Conservation (phyloP, 2,329 filamentous ascomycete genomes). For the Cercospora sp. region DNA sequence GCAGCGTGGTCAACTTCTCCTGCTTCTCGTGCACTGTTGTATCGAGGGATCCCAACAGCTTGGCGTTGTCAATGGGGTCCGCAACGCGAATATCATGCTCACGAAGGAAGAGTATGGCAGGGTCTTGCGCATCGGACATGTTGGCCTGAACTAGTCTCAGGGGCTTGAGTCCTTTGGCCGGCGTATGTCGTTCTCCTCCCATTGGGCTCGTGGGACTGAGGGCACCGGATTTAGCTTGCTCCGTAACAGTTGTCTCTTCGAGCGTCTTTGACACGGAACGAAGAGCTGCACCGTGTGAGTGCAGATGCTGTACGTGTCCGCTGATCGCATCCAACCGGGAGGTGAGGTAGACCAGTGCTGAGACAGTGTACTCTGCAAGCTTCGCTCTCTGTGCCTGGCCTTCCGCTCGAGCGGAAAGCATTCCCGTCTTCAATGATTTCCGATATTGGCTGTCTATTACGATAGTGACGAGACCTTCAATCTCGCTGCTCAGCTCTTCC, state of each 20-base stretch:
- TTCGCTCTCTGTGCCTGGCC: constrained; percentile 39
- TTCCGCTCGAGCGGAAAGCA: constrained; percentile 41
- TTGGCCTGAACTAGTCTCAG: constrained; percentile 37
- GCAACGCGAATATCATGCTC: constrained; percentile 32
- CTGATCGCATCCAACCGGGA: constrained; percentile 34
- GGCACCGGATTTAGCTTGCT: constrained; percentile 15
- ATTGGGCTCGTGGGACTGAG: constrained; percentile 33
- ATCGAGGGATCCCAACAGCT: constrained; percentile 32
- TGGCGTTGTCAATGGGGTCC: constrained; percentile 20
- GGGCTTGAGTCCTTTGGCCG: constrained; percentile 34
- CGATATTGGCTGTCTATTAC: constrained; percentile 67
- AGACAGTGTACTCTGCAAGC: constrained; percentile 47
- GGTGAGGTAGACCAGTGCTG: constrained; percentile 46
- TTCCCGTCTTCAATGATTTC: constrained; percentile 56
- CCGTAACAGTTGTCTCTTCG: constrained; percentile 16
- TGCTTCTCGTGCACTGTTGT: constrained; percentile 37
- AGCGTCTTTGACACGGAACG: constrained; percentile 29
- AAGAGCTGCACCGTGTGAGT: constrained; percentile 31
- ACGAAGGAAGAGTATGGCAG: constrained; percentile 33
- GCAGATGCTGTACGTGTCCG: constrained; percentile 32
- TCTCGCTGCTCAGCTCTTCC: constrained; percentile 68
- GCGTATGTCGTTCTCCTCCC: constrained; percentile 21
- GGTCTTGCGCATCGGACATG: constrained; percentile 34
- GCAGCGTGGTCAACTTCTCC: constrained; percentile 40
- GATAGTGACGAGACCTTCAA: constrained; percentile 69